These are phyloP conservation scores for Rubus parviflorus DNA, from an alignment of 306 rosid genomes.

Conservation along the genomic window DNA sequence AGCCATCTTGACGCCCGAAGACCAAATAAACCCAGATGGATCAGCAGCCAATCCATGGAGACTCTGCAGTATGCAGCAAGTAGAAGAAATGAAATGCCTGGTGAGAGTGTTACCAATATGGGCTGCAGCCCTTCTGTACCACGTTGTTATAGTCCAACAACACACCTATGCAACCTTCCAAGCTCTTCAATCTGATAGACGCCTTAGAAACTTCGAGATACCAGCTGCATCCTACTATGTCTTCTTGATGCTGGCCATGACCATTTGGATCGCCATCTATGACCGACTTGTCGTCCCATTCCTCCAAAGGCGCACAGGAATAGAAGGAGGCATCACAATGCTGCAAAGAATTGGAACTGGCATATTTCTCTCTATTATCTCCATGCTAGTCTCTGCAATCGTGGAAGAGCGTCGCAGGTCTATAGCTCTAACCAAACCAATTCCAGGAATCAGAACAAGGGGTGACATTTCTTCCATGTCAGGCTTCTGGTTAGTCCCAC, in stretches of 20 bases:
- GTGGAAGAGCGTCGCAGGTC: slow-evolving; percentile 56
- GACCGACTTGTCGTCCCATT: slow-evolving; percentile 61
- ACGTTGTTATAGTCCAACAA: slow-evolving; percentile 47
- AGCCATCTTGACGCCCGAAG: slow-evolving; percentile 54
- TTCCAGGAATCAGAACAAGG: slow-evolving; percentile 53
- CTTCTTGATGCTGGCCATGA: slow-evolving; percentile 64
- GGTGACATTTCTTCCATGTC: slow-evolving; percentile 82
- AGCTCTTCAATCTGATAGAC: slow-evolving; percentile 77
- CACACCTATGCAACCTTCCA: slow-evolving; percentile 64
- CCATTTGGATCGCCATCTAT: slow-evolving; percentile 63
- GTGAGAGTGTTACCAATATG: slow-evolving; percentile 72
- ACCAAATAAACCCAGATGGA: slow-evolving; percentile 59
- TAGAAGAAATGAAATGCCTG: slow-evolving; percentile 81
- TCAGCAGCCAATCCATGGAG: slow-evolving; percentile 73
- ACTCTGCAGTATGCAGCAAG: slow-evolving; percentile 80
- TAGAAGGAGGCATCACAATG: slow-evolving; percentile 72
- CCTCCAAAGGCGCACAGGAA: slow-evolving; percentile 47
- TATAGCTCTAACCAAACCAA: slow-evolving; percentile 46
- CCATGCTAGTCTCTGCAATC: slow-evolving; percentile 54
- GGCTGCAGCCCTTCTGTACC: slow-evolving; percentile 46
- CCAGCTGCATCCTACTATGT: slow-evolving; percentile 69
- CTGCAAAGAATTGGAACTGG: slow-evolving; percentile 84
- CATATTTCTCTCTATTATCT: slow-evolving; percentile 40
- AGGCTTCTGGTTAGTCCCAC: slow-evolving; percentile 71
- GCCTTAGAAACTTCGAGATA: slow-evolving; percentile 53